phyloP scores from a whole-genome alignment of 2,329 filamentous ascomycete genomes.

The Phialophora expanda region DNA sequence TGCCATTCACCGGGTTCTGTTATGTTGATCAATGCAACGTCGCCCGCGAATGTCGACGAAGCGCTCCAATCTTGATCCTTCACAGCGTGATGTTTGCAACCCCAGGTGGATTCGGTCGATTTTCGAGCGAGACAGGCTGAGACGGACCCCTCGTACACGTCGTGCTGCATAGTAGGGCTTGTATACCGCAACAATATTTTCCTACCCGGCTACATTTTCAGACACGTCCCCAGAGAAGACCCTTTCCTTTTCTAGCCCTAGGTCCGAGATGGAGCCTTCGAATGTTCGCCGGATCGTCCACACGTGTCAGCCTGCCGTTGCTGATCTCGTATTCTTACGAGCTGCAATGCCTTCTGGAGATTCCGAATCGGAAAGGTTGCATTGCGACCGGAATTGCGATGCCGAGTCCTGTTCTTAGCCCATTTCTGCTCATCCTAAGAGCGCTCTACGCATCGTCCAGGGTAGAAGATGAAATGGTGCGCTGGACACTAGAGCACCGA shows the following conservation, averaged over 20 bases:
- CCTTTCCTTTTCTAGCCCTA: not conserved
- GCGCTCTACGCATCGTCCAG: not conserved
- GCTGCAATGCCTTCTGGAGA: not conserved
- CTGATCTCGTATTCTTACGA: conserved; percentile 11
- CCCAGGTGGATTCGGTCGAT: conserved; percentile 7
- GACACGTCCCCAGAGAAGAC: not conserved
- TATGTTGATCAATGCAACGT: conserved; percentile 22
- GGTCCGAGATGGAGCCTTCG: not conserved
- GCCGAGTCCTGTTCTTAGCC: not conserved
- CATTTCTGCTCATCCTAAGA: not conserved
- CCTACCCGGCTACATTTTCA: not conserved
- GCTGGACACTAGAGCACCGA: not conserved
- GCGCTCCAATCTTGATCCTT: conserved; percentile 3
- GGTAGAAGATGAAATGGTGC: not conserved
- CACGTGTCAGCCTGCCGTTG: conserved; percentile 19
- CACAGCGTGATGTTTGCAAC: not conserved
- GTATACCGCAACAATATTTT: not conserved
- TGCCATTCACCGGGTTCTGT: not conserved
- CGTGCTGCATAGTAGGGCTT: not conserved
- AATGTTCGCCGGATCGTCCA: conserved; percentile 20
- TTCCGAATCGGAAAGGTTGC: not conserved
- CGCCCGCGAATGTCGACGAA: not conserved
- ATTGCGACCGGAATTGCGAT: not conserved
- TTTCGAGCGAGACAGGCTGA: conserved; percentile 1
- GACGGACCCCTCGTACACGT: not conserved